Percentiles rank a stretch among this genome's conserved stretches.
These are phyloP conservation scores for Aegilops longissima DNA, from an alignment of 176 grass and related monocot genomes.

Conservation along the genomic window DNA sequence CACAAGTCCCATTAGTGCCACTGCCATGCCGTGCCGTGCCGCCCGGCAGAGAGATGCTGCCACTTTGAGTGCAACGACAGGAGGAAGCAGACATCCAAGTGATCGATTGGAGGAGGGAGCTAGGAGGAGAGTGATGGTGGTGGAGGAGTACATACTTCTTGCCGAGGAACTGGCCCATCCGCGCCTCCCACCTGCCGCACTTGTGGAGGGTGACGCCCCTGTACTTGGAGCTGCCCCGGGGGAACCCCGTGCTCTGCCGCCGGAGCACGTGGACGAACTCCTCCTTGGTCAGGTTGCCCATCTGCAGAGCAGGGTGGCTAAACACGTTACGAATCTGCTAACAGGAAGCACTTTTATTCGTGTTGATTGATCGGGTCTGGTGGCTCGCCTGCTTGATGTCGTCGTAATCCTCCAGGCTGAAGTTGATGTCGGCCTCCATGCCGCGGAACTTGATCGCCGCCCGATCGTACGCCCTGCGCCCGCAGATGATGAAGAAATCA, in stretches of 20 bases:
- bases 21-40: not conserved
- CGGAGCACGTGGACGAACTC: constrained; percentile 97
- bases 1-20: not conserved
- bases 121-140: not conserved
- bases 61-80: not conserved
- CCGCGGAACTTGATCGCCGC: constrained; percentile 98
- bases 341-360: not conserved
- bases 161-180: constrained; percentile 95
- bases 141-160: constrained; percentile 67
- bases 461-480: constrained; percentile 85
- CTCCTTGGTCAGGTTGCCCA: constrained; percentile 93
- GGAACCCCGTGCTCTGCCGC: constrained; percentile 86
- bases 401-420: constrained; percentile 86
- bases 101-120: not conserved
- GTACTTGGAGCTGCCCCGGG: constrained; percentile 93
- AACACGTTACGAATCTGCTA: not conserved
- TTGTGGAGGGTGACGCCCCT: constrained; percentile 96
- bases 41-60: not conserved
- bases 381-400: constrained; percentile 84
- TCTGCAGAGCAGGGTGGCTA: constrained; percentile 22
- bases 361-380: not conserved
- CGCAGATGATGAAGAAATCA: not conserved
- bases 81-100: not conserved
- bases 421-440: constrained; percentile 93
- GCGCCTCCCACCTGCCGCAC: constrained; percentile 95